A percentile compares a stretch with the other conserved stretches of the same genome.
Conservation (phyloP, 805 yeast species). For the Candida cerambycidarum region DNA sequence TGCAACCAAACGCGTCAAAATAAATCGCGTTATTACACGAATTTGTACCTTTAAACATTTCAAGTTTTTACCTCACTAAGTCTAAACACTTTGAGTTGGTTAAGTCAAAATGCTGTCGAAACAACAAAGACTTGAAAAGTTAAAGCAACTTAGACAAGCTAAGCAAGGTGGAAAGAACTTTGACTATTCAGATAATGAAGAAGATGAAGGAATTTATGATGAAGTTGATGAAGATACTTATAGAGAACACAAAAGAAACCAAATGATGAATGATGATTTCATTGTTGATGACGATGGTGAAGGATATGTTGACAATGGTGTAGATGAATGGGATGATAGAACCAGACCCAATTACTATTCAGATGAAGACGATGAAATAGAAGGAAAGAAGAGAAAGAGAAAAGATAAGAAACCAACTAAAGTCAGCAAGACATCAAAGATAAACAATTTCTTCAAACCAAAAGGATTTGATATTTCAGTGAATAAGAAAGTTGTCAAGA, state of each 20-base stretch:
- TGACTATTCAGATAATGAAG: conserved; percentile 42
- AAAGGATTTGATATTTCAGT: conserved; percentile 17
- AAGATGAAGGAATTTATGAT: conserved; percentile 60
- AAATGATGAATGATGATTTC: conserved; percentile 84
- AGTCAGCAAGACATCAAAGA: conserved; percentile 45
- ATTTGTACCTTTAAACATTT: background rate
- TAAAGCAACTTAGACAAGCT: conserved; percentile 15
- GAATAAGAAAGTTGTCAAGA: conserved; percentile 32
- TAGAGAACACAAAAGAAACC: conserved; percentile 73
- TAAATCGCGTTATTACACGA: background rate
- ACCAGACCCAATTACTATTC: conserved; percentile 51
- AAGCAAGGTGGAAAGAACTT: conserved; percentile 57
- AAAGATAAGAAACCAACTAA: conserved; percentile 35
- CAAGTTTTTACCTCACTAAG: background rate
- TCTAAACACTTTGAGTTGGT: background rate
- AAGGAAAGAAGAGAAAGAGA: conserved; percentile 22
- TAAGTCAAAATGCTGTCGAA: conserved; percentile 29
- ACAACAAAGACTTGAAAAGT: conserved; percentile 21
- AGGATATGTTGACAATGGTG: conserved; percentile 93
- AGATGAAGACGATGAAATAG: conserved; percentile 49
- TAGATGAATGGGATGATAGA: conserved; percentile 77
- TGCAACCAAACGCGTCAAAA: conserved; percentile 1
- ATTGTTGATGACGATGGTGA: conserved; percentile 93
- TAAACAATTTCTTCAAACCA: conserved; percentile 54
- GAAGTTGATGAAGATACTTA: conserved; percentile 82